Evolutionary conservation across 345 rosid genomes (phyloP).

Genomic region (Streptanthus diversifolius): DNA sequence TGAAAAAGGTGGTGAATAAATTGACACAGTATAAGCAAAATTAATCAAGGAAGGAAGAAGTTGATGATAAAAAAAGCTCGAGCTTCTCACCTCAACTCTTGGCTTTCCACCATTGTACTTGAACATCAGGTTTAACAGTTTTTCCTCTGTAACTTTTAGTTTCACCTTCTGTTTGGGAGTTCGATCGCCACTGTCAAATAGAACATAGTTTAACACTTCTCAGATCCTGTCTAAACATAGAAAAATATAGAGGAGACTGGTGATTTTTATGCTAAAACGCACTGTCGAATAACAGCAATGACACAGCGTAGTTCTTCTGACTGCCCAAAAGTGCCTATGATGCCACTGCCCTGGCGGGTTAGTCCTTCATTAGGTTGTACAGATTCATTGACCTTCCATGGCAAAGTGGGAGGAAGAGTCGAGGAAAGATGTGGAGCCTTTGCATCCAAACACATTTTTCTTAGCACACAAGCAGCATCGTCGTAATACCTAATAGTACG

Average conservation of each 20-base stretch:
- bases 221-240: conserved; percentile 12
- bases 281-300: conserved; percentile 95
- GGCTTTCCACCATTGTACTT: conserved; percentile 98
- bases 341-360: conserved; percentile 97
- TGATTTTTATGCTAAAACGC: conserved; percentile 36
- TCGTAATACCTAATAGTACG: conserved; percentile 73
- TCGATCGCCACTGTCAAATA: conserved; percentile 81
- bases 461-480: conserved; percentile 95
- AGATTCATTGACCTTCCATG: conserved; percentile 91
- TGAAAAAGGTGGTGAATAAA: conserved; percentile 36
- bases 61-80: not conserved
- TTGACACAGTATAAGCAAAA: conserved; percentile 5
- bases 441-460: conserved; percentile 98
- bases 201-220: conserved; percentile 2
- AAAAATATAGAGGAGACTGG: not conserved
- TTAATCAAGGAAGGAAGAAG: conserved; percentile 1
- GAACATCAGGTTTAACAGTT: conserved; percentile 85
- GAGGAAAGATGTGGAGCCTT: conserved; percentile 99
- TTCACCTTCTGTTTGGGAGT: conserved; percentile 99
- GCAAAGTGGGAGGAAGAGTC: conserved; percentile 80
- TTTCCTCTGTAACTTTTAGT: conserved; percentile 97
- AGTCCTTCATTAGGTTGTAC: conserved; percentile 78
- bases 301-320: conserved; percentile 98
- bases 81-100: conserved; percentile 70
- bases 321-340: conserved; percentile 90